phyloP scores from a whole-genome alignment of 139 green algal species.

The Picochlorum sp. region DNA sequence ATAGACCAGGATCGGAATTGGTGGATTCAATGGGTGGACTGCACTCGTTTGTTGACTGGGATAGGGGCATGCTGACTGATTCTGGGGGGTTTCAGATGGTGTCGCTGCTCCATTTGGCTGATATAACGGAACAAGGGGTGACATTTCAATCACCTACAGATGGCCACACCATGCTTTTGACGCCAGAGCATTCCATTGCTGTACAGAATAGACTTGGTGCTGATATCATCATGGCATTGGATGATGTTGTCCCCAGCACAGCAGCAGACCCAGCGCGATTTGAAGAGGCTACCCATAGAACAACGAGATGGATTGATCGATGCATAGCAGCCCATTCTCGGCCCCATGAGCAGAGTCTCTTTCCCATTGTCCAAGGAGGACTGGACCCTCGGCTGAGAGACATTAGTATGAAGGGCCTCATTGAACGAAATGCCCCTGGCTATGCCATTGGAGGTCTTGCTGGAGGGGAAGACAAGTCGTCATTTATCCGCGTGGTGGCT shows the following conservation, averaged over 20 bases:
- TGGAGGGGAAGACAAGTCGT: slow-evolving; percentile 87
- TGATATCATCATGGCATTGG: slow-evolving; percentile 95
- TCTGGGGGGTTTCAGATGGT: slow-evolving; percentile 80
- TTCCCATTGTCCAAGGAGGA: slow-evolving; percentile 74
- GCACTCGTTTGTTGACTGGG: slow-evolving; percentile 88
- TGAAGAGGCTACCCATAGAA: slow-evolving; percentile 85
- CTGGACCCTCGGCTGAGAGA: slow-evolving; percentile 60
- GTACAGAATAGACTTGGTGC: slow-evolving; percentile 83
- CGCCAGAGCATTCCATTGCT: slow-evolving; percentile 84
- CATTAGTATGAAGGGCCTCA: slow-evolving; percentile 59
- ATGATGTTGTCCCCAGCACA: slow-evolving; percentile 83
- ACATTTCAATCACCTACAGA: slow-evolving; percentile 75
- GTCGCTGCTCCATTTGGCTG: slow-evolving; percentile 76
- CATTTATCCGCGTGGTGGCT: slow-evolving; percentile 73
- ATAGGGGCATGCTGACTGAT: slow-evolving; percentile 67
- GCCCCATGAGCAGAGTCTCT: slow-evolving; percentile 80
- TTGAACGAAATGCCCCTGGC: slow-evolving; percentile 62
- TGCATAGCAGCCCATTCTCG: slow-evolving; percentile 83
- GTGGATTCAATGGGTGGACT: slow-evolving; percentile 74
- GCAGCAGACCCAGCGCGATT: slow-evolving; percentile 55
- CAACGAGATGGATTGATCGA: slow-evolving; percentile 88
- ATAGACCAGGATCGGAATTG: slow-evolving; percentile 59
- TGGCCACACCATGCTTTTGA: slow-evolving; percentile 85
- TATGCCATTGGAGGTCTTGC: slow-evolving; percentile 93
- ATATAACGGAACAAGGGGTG: slow-evolving; percentile 90